Percentiles rank a stretch among this genome's conserved stretches.
Evolutionary conservation across 495 filamentous ascomycete species (phyloP).

Genomic region (Podospora tetraspora): DNA sequence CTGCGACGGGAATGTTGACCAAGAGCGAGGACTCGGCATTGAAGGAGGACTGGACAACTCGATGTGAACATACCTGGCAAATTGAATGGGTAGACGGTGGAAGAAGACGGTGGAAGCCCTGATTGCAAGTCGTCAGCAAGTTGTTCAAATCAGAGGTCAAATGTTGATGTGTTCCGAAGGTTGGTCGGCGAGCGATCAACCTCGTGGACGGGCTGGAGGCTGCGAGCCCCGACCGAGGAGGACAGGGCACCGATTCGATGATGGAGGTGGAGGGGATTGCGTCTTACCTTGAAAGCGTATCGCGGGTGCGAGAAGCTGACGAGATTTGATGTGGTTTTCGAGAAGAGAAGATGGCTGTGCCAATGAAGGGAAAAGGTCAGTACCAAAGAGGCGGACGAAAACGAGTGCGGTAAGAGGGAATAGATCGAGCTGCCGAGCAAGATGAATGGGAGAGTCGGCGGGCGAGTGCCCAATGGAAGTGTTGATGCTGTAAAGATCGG

Average conservation of each 20-base stretch:
- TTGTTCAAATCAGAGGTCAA: neutral
- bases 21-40: neutral
- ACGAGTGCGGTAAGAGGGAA: conserved; percentile 48
- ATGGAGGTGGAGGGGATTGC: neutral
- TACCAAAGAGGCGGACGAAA: conserved; percentile 49
- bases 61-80: neutral
- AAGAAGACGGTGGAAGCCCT: neutral
- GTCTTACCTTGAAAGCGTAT: conserved; percentile 30
- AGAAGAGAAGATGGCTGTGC: conserved; percentile 24
- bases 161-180: neutral
- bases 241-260: neutral
- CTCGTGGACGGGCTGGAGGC: neutral
- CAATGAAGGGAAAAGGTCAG: conserved; percentile 33
- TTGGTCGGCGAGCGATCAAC: neutral
- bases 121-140: neutral
- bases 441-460: conserved; percentile 46
- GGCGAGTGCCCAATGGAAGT: conserved; percentile 33
- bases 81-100: neutral
- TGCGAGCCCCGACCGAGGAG: neutral
- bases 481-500: conserved; percentile 50
- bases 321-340: conserved; percentile 9
- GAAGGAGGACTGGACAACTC: neutral
- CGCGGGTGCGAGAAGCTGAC: conserved; percentile 1
- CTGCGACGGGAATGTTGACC: neutral
- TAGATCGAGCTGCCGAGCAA: conserved; percentile 52